These are phyloP conservation scores for Fusarium musae DNA, from an alignment of 2,329 filamentous ascomycete genomes.

Conservation along the genomic window DNA sequence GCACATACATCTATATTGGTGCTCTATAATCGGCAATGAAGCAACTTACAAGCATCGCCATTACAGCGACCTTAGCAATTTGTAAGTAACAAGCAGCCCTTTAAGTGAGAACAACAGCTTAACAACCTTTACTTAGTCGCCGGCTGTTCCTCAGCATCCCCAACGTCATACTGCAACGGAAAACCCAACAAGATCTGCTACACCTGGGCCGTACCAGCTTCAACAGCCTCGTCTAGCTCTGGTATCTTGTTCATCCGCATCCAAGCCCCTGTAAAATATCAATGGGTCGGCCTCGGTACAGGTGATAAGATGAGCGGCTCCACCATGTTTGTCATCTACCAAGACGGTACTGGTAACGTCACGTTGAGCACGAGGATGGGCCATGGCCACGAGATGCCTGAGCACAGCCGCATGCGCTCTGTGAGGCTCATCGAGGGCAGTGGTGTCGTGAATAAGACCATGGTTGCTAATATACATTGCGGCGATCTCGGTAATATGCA, in stretches of 20 bases:
- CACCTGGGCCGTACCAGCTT: background rate
- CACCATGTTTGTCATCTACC: background rate
- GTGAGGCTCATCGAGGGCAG: background rate
- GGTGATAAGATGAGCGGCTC: background rate
- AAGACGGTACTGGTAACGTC: background rate
- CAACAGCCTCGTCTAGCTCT: background rate
- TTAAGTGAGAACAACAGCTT: too few species aligned
- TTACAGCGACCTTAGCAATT: background rate
- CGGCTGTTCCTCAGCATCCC: background rate
- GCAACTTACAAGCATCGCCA: background rate
- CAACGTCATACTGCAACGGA: background rate
- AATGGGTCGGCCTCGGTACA: background rate
- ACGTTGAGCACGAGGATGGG: background rate
- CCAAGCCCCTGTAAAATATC: background rate
- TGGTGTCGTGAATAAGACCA: background rate
- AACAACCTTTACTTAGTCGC: background rate
- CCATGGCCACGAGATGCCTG: background rate
- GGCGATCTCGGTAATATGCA: background rate
- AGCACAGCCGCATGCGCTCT: background rate
- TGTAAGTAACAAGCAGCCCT: background rate
- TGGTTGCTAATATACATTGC: background rate
- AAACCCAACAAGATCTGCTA: background rate
- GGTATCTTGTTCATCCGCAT: background rate
- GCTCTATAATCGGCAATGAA: background rate
- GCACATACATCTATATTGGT: fast-evolving